phyloP scores from a whole-genome alignment of 257 asterid genomes.

The Mentha longifolia region DNA sequence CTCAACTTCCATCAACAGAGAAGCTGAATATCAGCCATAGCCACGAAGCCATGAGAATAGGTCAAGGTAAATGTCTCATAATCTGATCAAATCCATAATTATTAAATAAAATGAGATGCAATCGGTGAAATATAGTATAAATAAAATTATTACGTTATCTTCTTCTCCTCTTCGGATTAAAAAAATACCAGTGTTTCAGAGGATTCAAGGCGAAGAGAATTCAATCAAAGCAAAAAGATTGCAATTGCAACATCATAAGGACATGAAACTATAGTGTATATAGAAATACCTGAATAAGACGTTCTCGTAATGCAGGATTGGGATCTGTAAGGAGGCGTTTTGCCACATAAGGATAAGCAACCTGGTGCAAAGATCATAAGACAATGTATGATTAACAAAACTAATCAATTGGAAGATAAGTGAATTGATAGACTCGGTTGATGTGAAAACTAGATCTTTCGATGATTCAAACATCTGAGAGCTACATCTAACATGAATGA shows the following conservation, averaged over 20 bases:
- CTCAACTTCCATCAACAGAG: background rate
- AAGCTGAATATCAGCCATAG: too few species aligned
- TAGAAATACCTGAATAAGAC: constrained; percentile 83
- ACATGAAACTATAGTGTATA: background rate
- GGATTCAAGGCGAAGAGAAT: constrained; percentile 22
- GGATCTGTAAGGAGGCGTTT: constrained; percentile 99
- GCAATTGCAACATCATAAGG: background rate
- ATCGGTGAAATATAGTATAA: too few species aligned
- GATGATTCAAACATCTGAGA: constrained; percentile 28
- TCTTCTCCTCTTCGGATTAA: constrained; percentile 15
- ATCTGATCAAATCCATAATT: too few species aligned
- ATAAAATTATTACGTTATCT: background rate
- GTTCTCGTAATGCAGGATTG: constrained; percentile 95
- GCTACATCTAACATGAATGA: constrained; percentile 9
- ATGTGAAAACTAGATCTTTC: constrained; percentile 24
- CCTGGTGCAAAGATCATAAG: constrained; percentile 55
- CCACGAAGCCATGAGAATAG: too few species aligned
- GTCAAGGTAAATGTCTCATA: too few species aligned
- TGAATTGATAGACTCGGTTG: constrained; percentile 28
- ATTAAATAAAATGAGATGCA: background rate
- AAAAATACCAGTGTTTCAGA: constrained; percentile 7
- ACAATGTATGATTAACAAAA: constrained; percentile 24
- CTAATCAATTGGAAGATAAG: constrained; percentile 2
- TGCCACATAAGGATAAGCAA: constrained; percentile 99
- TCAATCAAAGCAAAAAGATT: constrained; percentile 2